Evolutionary conservation across 345 rosid genomes (phyloP).

Genomic region (Triadica sebifera): DNA sequence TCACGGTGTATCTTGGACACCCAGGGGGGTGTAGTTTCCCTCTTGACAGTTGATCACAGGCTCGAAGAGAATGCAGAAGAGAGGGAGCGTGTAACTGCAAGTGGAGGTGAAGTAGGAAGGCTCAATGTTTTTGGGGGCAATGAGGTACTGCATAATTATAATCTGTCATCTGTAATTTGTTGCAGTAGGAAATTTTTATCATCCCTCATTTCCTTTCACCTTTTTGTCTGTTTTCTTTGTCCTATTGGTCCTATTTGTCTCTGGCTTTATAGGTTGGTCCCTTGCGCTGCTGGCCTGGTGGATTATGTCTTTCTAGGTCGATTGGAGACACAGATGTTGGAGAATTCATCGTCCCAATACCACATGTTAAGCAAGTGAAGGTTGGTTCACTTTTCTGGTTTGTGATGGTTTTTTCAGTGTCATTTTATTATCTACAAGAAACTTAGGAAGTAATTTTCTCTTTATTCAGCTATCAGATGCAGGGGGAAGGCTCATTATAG

Average conservation of each 20-base stretch:
- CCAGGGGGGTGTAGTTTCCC: slow-evolving; percentile 91
- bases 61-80: slow-evolving; percentile 97
- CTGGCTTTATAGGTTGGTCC: slow-evolving; percentile 74
- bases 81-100: slow-evolving; percentile 98
- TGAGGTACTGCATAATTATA: slow-evolving; percentile 52
- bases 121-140: slow-evolving; percentile 94
- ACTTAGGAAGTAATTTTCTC: slow-evolving; percentile 12
- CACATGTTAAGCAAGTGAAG: slow-evolving; percentile 99
- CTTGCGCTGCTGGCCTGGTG: slow-evolving; percentile 99
- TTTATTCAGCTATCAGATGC: slow-evolving; percentile 72
- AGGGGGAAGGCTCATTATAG: slow-evolving; percentile 95
- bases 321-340: slow-evolving; percentile 99
- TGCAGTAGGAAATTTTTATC: not conserved
- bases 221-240: not conserved
- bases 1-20: slow-evolving; percentile 98
- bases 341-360: slow-evolving; percentile 93
- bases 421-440: slow-evolving; percentile 12
- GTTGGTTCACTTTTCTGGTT: slow-evolving; percentile 33
- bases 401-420: not conserved
- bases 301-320: slow-evolving; percentile 96
- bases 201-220: not conserved
- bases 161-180: slow-evolving; percentile 9
- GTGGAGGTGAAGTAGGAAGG: slow-evolving; percentile 99
- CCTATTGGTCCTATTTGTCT: slow-evolving; percentile 13
- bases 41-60: slow-evolving; percentile 96